These are phyloP conservation scores for Ceratocystis variospora DNA, from an alignment of 2,329 filamentous ascomycete genomes.

Conservation along the genomic window DNA sequence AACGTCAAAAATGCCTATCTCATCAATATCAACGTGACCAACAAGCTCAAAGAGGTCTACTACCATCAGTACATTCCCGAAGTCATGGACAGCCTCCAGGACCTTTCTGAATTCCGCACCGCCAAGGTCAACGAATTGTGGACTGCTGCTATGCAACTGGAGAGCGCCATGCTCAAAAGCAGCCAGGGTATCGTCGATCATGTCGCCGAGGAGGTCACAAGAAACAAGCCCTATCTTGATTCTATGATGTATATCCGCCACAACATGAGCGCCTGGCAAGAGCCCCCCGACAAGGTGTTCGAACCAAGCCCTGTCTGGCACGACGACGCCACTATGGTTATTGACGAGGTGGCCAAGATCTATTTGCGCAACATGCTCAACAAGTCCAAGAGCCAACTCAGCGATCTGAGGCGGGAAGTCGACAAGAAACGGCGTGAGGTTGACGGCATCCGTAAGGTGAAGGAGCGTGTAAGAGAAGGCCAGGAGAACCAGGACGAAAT, in stretches of 20 bases:
- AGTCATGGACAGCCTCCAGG: slow-evolving; percentile 81
- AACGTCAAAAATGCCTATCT: slow-evolving; percentile 98
- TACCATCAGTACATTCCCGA: slow-evolving; percentile 96
- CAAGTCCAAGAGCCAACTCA: slow-evolving; percentile 76
- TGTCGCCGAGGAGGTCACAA: slow-evolving; percentile 64
- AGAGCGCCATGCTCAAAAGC: slow-evolving; percentile 61
- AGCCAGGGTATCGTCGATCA: slow-evolving; percentile 60
- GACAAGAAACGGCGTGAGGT: slow-evolving; percentile 80
- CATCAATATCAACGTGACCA: slow-evolving; percentile 89
- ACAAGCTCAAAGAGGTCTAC: slow-evolving; percentile 94
- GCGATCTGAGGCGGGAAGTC: slow-evolving; percentile 65
- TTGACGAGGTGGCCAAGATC: slow-evolving; percentile 74
- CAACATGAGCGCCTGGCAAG: slow-evolving; percentile 69
- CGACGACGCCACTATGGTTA: slow-evolving; percentile 75
- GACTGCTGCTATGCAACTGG: slow-evolving; percentile 65
- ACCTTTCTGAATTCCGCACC: slow-evolving; percentile 80
- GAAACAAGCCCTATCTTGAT: slow-evolving; percentile 79
- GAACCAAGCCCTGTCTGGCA: slow-evolving; percentile 96
- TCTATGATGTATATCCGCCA: slow-evolving; percentile 97
- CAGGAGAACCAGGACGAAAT: slow-evolving; percentile 83
- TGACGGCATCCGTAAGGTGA: slow-evolving; percentile 57
- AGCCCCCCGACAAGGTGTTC: slow-evolving; percentile 72
- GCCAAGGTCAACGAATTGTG: slow-evolving; percentile 74
- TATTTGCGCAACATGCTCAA: slow-evolving; percentile 83
- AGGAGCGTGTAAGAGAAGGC: slow-evolving; percentile 65